phyloP scores from a whole-genome alignment of 1,139 yeast genomes.

The Pichia sp. region DNA sequence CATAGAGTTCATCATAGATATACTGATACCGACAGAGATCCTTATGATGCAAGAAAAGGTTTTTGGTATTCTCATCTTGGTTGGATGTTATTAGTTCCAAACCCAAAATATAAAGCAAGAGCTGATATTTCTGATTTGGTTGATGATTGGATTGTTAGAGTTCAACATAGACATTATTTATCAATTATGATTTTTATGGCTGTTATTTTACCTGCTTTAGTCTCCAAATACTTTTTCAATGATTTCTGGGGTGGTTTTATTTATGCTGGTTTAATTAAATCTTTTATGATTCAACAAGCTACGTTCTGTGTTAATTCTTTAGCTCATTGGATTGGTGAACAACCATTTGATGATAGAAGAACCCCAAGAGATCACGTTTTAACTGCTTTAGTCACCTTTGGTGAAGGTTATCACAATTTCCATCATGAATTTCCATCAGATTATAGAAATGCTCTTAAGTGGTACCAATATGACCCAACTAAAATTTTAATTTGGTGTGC shows the following conservation, averaged over 20 bases:
- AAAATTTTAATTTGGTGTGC: slow-evolving; percentile 66
- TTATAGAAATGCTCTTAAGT: slow-evolving; percentile 93
- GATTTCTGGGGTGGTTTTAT: slow-evolving; percentile 91
- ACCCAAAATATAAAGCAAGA: slow-evolving; percentile 92
- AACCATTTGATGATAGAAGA: slow-evolving; percentile 96
- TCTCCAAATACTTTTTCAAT: slow-evolving; percentile 78
- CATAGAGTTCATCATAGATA: slow-evolving; percentile 97
- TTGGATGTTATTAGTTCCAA: slow-evolving; percentile 92
- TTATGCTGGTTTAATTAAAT: slow-evolving; percentile 83
- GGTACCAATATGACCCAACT: slow-evolving; percentile 99
- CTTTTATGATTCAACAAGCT: slow-evolving; percentile 87
- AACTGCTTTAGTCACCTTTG: slow-evolving; percentile 92
- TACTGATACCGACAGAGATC: slow-evolving; percentile 95
- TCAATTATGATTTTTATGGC: slow-evolving; percentile 60
- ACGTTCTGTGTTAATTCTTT: slow-evolving; percentile 97
- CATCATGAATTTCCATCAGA: slow-evolving; percentile 99
- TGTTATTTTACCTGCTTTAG: slow-evolving; percentile 63
- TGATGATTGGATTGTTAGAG: slow-evolving; percentile 82
- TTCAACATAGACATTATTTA: slow-evolving; percentile 91
- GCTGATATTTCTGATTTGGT: slow-evolving; percentile 92
- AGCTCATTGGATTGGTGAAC: slow-evolving; percentile 97
- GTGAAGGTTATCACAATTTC: slow-evolving; percentile 99
- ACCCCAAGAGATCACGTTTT: slow-evolving; percentile 94
- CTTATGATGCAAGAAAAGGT: slow-evolving; percentile 94
- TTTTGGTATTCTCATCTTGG: slow-evolving; percentile 96